These are phyloP conservation scores for Gossypium schwendimanii DNA, from an alignment of 441 rosid species.

Conservation along the genomic window DNA sequence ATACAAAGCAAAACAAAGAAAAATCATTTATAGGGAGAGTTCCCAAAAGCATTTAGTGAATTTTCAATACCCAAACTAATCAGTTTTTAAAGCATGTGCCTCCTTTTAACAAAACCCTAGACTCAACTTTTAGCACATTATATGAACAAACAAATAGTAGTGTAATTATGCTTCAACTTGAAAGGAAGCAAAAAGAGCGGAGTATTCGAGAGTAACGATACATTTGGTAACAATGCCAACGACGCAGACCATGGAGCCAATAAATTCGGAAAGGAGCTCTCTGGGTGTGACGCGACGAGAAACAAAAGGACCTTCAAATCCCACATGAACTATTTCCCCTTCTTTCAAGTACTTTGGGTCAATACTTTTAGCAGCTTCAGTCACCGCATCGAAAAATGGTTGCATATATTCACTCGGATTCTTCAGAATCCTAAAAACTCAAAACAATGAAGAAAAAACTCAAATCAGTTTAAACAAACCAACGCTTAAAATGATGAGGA, in stretches of 20 bases:
- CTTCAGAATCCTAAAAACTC: conserved; percentile 55
- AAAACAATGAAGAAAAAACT: background rate
- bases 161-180: background rate
- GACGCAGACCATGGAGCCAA: conserved; percentile 93
- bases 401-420: conserved; percentile 82
- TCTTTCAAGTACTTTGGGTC: conserved; percentile 75
- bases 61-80: background rate
- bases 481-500: background rate
- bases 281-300: conserved; percentile 90
- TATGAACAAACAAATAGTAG: background rate
- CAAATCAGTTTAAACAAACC: background rate
- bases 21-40: background rate
- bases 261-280: conserved; percentile 84
- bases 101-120: background rate
- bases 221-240: conserved; percentile 97
- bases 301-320: conserved; percentile 91
- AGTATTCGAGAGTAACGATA: conserved; percentile 18
- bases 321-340: conserved; percentile 76
- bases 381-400: conserved; percentile 82
- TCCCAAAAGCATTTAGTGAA: background rate
- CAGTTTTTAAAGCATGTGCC: background rate
- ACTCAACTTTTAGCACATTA: background rate
- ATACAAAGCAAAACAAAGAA: background rate
- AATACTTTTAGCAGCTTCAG: conserved; percentile 65
- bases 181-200: background rate